Base-by-base conservation (phyloP, 1,284 basidiomycete genomes). In the Xerocomus cyaneibrunnescens region DNA sequence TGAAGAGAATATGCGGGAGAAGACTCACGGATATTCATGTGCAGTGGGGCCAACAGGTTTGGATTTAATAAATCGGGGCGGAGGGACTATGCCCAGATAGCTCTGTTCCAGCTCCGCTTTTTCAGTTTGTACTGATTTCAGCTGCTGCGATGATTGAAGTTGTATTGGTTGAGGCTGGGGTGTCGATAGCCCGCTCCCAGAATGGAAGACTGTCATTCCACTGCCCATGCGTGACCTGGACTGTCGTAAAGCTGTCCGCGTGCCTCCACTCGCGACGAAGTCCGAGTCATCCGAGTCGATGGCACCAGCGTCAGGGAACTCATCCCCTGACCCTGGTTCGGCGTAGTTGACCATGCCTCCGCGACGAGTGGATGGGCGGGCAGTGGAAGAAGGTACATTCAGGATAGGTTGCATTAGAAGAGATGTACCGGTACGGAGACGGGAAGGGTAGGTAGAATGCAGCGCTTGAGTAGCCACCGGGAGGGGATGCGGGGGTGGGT, bases 381-480 rank as follows among this genome's bases (percentile, higher is more conserved):
- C 72, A 5, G 75, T 65, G 1, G 67, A 54, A 16, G 70, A 62
- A 3, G 71, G 51, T 0, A 59, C 62, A 13, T 76, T 70, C 57
- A 87, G 56, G 58, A 94, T 84, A n/a, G 95, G 94, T 66, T 99
- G 96, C 71, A 98, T 81, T 55, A 99, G 81, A 3, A 92, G 84
- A 1, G 92, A 91, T 7, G 89, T 82, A 23, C 96, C 96, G 0
- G 94, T 95, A n/a, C 91, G 85, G 50, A 98, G 75, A n/a, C 95
- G 84, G 6, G 94, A 91, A 0, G 94, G 78, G 70, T 97, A 98
- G 1, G 92, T 91, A 1, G 92, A 89, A 57, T 85, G 81, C 19
- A 85, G 71, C 0, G 90, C 94, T 68, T 98, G 96, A 0, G 78
- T 70, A 0, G 72, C 68, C 0, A 84, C 79, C 0, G 83, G 79